phyloP scores from a whole-genome alignment of 2,329 filamentous ascomycete genomes.

The Exophiala sp. region DNA sequence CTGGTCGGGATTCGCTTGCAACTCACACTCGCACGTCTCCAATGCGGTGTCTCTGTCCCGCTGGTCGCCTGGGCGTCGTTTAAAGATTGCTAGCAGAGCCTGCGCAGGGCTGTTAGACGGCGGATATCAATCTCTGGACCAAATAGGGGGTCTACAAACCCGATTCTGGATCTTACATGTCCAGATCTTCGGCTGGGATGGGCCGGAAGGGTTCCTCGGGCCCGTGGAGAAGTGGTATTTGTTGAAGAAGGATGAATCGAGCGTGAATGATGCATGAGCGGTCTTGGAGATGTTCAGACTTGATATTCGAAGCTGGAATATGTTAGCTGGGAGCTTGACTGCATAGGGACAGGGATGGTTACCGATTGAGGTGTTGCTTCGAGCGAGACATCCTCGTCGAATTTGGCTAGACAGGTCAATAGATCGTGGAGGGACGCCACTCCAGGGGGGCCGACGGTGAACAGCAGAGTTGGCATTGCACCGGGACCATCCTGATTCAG shows the following conservation, averaged over 20 bases:
- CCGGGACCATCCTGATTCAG: background rate
- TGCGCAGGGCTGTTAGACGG: constrained; percentile 24
- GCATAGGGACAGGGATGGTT: constrained; percentile 24
- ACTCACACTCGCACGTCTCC: constrained; percentile 56
- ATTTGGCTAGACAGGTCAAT: constrained; percentile 56
- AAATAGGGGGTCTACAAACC: constrained; percentile 8
- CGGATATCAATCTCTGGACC: background rate
- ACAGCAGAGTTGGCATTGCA: constrained; percentile 39
- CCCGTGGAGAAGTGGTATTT: constrained; percentile 48
- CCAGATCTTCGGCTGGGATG: constrained; percentile 21
- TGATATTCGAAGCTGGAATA: constrained; percentile 52
- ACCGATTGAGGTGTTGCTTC: constrained; percentile 56
- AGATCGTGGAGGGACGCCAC: constrained; percentile 54
- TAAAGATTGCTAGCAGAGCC: constrained; percentile 58
- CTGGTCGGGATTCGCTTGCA: constrained; percentile 52
- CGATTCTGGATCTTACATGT: constrained; percentile 27
- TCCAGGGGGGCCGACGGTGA: constrained; percentile 53
- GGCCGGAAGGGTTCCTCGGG: constrained; percentile 7
- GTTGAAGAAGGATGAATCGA: constrained; percentile 54
- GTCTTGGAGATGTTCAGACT: constrained; percentile 59
- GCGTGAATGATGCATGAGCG: constrained; percentile 55
- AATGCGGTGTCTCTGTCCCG: constrained; percentile 55
- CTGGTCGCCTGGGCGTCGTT: constrained; percentile 49
- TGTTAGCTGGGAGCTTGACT: background rate
- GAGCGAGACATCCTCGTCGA: constrained; percentile 57